Percentiles rank a stretch among this genome's conserved stretches.
These are phyloP conservation scores for Durusdinium trenchii DNA, from an alignment of 73 alveolate species.

Conservation along the genomic window DNA sequence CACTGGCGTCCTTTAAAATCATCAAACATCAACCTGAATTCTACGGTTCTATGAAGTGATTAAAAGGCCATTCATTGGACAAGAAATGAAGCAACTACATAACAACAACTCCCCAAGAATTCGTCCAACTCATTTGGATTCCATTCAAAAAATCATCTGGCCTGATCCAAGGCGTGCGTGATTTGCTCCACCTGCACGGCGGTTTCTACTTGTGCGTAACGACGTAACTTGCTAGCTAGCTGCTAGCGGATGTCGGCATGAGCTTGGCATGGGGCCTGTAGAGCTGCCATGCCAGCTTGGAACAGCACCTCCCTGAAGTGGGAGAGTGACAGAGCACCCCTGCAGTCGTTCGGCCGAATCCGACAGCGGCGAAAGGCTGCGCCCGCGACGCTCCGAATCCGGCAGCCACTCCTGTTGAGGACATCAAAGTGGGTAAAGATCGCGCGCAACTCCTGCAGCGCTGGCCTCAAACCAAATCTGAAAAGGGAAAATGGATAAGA, in stretches of 20 bases:
- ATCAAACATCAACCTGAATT: no score
- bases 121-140: no score
- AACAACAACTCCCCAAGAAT: no score
- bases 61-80: no score
- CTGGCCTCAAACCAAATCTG: constrained; percentile 22
- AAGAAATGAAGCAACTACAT: no score
- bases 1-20: constrained; percentile 68
- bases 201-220: background rate
- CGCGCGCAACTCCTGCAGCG: constrained; percentile 79
- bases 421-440: constrained; percentile 87
- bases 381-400: no score
- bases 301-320: constrained; percentile 90
- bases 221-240: no score
- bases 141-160: background rate
- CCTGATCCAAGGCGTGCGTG: constrained; percentile 81
- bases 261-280: constrained; percentile 33
- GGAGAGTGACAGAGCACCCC: constrained; percentile 57
- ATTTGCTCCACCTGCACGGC: constrained; percentile 48
- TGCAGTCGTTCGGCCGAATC: no score
- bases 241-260: no score
- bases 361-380: no score
- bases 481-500: background rate
- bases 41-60: no score
- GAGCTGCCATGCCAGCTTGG: constrained; percentile 70
- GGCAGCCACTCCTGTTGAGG: constrained; percentile 43